Evolutionary conservation across 257 asterid species (phyloP), one percentile per base, ranked within the genome.

Genomic region (Nicotiana knightiana): DNA sequence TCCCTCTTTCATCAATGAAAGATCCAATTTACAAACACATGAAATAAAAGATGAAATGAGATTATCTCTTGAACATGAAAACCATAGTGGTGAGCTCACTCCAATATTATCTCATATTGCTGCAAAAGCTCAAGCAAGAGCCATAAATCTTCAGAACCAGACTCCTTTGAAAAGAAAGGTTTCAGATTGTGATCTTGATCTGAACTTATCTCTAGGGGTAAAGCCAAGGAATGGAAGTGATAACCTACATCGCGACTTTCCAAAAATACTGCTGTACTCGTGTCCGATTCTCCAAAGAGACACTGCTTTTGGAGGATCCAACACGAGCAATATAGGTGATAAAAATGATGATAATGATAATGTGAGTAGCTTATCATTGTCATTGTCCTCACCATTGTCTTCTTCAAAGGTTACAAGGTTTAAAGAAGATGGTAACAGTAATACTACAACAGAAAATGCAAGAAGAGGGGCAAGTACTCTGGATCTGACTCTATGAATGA

Each of bases 401-500:
- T 83, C 87, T n/a, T 81, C 86, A 35, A 89, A 79, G 78, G 54
- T 12, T 7, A 88, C 81, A 89, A 90, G 85, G 86, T 35, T 81
- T 87, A 88, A 84, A 63, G 88, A 76, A 53, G 88, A 85, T 17
- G 78, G 16, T 21, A 57, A 18, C 16, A 70, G 32, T 59, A 24
- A 71, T 57, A 28, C 21, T 80, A 53, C 54, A 48, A 80, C 68
- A 75, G 87, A 87, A 67, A 88, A 80, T 76, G 90, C 81, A 65
- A 88, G 85, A 87, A 85, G 86, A 86, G 85, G 90, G 90, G 88
- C 88, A 85, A 94, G 98, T 94, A 91, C 97, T 90, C 95, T 94
- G 71, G 97, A 93, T 94, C 98, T 94, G 93, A 94, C 97, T 94
- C 92, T 94, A 86, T 94, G 98, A 92, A 92, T 94, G 90, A 43